Conservation (phyloP, 306 rosid genomes). For the Mimosa bimucronata region DNA sequence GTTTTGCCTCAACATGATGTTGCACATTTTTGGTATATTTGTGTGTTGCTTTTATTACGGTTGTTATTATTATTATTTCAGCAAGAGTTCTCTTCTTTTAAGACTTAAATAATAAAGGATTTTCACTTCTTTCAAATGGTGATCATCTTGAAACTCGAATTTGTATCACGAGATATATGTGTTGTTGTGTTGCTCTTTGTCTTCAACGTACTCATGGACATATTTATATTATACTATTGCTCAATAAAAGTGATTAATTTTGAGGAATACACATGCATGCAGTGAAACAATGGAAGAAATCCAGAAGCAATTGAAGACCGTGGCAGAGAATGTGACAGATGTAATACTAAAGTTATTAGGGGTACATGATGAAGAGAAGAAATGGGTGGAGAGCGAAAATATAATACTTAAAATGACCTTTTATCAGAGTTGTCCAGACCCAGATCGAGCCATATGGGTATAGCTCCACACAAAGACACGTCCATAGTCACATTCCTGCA, state of each 20-base stretch:
- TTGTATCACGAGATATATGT: no score
- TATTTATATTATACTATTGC: neutral
- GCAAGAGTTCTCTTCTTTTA: no score
- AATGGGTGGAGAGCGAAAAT: slow-evolving; percentile 29
- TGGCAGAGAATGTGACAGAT: slow-evolving; percentile 52
- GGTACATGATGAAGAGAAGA: slow-evolving; percentile 34
- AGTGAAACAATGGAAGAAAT: slow-evolving; percentile 59
- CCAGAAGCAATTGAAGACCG: slow-evolving; percentile 55
- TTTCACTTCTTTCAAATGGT: no score
- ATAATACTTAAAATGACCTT: slow-evolving; percentile 66
- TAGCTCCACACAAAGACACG: slow-evolving; percentile 88
- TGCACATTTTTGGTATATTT: slow-evolving; percentile 60
- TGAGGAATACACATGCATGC: neutral
- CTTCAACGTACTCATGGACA: neutral
- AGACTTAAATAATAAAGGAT: no score
- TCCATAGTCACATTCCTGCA: slow-evolving; percentile 68
- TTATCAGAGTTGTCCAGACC: slow-evolving; percentile 78
- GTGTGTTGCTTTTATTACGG: no score
- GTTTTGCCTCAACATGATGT: slow-evolving; percentile 65
- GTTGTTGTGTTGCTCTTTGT: neutral
- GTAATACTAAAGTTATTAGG: slow-evolving; percentile 45
- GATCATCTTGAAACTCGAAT: no score
- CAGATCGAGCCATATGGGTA: slow-evolving; percentile 73
- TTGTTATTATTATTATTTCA: no score
- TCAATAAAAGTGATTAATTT: neutral